phyloP scores from a whole-genome alignment of 108 stramenopile species.

The Fragilaria crotonensis region DNA sequence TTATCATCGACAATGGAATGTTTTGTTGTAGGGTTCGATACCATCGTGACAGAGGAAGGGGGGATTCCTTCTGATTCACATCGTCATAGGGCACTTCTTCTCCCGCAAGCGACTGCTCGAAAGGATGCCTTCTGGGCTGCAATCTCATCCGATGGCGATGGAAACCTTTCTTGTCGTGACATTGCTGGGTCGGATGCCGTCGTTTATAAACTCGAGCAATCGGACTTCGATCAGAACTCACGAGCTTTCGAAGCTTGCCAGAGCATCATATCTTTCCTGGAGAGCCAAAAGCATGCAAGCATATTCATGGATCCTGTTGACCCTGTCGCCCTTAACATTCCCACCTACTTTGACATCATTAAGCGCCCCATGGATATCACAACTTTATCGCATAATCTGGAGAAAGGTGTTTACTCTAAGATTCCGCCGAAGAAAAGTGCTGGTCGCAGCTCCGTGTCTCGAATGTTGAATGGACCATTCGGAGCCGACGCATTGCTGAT shows the following conservation, averaged over 20 bases:
- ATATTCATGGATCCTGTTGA: constrained; percentile 85
- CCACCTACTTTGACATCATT: constrained; percentile 81
- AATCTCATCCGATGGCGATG: constrained; percentile 26
- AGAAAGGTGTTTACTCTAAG: constrained; percentile 70
- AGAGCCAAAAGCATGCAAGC: constrained; percentile 39
- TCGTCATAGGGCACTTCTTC: neutral
- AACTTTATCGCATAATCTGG: constrained; percentile 67
- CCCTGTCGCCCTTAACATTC: constrained; percentile 84
- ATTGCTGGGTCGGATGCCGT: constrained; percentile 2
- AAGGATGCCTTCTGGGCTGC: constrained; percentile 56
- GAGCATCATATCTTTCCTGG: constrained; percentile 40
- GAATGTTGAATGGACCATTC: constrained; percentile 75
- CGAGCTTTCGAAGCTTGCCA: constrained; percentile 59
- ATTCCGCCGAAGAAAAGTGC: constrained; percentile 37
- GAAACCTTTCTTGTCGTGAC: constrained; percentile 23
- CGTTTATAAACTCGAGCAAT: constrained; percentile 52
- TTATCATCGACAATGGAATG: neutral
- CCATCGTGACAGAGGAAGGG: constrained; percentile 8
- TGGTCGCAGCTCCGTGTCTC: constrained; percentile 33
- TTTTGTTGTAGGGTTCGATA: constrained; percentile 35
- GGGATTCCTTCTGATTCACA: neutral
- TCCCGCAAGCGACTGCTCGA: neutral
- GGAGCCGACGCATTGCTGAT: constrained; percentile 59
- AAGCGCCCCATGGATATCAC: constrained; percentile 95
- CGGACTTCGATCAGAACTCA: constrained; percentile 56